Percentiles rank a stretch among this genome's conserved stretches.
These are phyloP conservation scores for Phytomonas francai DNA, from an alignment of 208 protist genomes.

Conservation along the genomic window DNA sequence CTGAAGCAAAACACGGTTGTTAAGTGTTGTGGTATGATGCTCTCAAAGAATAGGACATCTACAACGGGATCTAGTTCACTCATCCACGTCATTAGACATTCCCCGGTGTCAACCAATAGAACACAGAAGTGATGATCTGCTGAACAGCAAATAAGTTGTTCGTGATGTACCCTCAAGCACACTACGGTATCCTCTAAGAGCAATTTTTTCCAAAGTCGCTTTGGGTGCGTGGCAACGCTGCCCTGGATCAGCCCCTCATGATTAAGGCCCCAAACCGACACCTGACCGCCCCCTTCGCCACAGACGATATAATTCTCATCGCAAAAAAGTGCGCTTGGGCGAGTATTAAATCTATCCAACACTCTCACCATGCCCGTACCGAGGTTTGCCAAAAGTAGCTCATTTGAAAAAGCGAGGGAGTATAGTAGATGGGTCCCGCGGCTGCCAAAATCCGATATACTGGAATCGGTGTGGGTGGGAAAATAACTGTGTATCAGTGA, in stretches of 20 bases:
- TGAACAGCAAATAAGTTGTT: constrained; percentile 44
- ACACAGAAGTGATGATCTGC: constrained; percentile 56
- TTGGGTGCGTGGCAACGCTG: constrained; percentile 7
- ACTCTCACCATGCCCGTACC: constrained; percentile 34
- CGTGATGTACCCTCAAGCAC: constrained; percentile 29
- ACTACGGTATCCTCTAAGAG: constrained; percentile 54
- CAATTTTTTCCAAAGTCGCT: constrained; percentile 34
- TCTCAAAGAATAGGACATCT: constrained; percentile 19
- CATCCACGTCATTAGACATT: constrained; percentile 23
- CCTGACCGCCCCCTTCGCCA: constrained; percentile 65
- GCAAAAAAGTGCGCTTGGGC: constrained; percentile 55
- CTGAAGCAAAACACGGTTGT: background rate
- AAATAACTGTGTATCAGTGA: constrained; percentile 49
- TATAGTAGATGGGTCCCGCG: constrained; percentile 31
- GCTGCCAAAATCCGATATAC: background rate
- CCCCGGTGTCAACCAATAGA: constrained; percentile 32
- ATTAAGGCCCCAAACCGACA: constrained; percentile 54
- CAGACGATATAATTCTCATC: constrained; percentile 70
- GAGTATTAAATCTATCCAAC: constrained; percentile 40
- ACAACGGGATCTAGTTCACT: constrained; percentile 27
- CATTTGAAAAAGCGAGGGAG: constrained; percentile 77
- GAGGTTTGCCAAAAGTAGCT: constrained; percentile 68
- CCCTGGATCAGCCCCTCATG: constrained; percentile 12
- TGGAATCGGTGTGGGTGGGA: constrained; percentile 7
- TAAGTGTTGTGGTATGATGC: constrained; percentile 6